Conservation (phyloP, 2,329 filamentous ascomycete species). For the Periconia digitata region DNA sequence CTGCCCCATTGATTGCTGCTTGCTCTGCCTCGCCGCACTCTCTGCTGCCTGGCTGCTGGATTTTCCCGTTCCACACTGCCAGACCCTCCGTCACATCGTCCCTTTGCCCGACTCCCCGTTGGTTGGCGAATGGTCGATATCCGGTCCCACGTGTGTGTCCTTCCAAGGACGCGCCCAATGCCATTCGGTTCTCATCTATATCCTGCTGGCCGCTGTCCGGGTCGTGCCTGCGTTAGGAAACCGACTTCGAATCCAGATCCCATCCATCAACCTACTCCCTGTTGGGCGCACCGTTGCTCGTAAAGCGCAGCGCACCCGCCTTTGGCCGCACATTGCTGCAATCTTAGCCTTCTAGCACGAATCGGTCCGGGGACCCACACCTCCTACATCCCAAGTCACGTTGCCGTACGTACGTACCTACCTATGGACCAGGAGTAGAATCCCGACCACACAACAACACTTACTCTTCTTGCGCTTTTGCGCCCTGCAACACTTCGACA, state of each 20-base stretch:
- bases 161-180: conserved; percentile 32
- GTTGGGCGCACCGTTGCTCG: conserved; percentile 18
- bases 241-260: conserved; percentile 9
- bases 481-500: conserved; percentile 45
- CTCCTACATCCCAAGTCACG: conserved; percentile 22
- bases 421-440: conserved; percentile 34
- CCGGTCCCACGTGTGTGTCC: conserved; percentile 14
- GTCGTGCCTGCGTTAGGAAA: conserved; percentile 25
- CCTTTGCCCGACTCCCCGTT: conserved; percentile 7
- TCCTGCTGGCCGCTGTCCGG: conserved; percentile 31
- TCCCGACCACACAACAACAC: conserved; percentile 18
- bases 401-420: conserved; percentile 15
- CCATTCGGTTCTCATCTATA: conserved; percentile 23
- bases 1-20: conserved; percentile 5
- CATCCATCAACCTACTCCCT: conserved; percentile 11
- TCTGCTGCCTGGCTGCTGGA: background rate
- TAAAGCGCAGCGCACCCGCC: background rate
- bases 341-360: conserved; percentile 26
- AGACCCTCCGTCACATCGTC: background rate
- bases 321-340: conserved; percentile 17
- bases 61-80: background rate
- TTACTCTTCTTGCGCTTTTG: conserved; percentile 43
- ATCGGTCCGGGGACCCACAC: conserved; percentile 28
- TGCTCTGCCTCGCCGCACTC: background rate
- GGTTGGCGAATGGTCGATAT: conserved; percentile 11